Base-by-base conservation (phyloP, 768 basidiomycete species). In the Paxillus rubicundulus region DNA sequence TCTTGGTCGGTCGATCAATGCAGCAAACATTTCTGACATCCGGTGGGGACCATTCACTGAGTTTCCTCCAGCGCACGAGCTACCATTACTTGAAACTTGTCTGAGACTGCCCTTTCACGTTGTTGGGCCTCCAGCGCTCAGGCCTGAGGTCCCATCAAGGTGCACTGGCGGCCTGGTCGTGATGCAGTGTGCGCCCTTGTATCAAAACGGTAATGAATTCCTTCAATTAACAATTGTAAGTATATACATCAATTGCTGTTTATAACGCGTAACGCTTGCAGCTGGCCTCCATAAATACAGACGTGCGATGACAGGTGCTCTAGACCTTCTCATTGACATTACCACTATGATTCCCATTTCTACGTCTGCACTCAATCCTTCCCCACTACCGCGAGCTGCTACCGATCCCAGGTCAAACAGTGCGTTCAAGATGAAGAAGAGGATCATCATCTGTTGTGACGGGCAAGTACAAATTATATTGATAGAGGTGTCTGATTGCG, bases 381-480 rank as follows among this genome's bases (percentile, higher is more conserved):
- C 49, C 45, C 53, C 41, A 17, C 18, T 40, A 9, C 38, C 47
- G 8, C 52, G 18, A n/a, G 37, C 48, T 16, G 7, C 43, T 7
- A 41, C 45, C 4, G 55, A 43, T 6, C 47, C 47, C 36, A 33
- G 33, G 6, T 42, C 41, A 7, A 39, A 21, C 18, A 18, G 12
- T 45, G 48, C 34, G 56, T 9, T 57, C 59, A 48, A 50, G 49
- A 57, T 70, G 4, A 76, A 71, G 54, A 87, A 87, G 61, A 74
- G 87, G 48, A 79, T 89, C 44, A 74, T 87, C 27, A 75, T 89
- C 34, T 89, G 86, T 58, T 89, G 87, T 56, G 87, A 89, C 61
- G 87, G 87, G 87, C 84, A 53, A 59, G 79, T 66, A 39, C 16
- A 5, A 6, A 24, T 14, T 30, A 12, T 16, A 20, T 49, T 14